phyloP scores from a whole-genome alignment of 495 filamentous ascomycete genomes.

The Tuber brumale region DNA sequence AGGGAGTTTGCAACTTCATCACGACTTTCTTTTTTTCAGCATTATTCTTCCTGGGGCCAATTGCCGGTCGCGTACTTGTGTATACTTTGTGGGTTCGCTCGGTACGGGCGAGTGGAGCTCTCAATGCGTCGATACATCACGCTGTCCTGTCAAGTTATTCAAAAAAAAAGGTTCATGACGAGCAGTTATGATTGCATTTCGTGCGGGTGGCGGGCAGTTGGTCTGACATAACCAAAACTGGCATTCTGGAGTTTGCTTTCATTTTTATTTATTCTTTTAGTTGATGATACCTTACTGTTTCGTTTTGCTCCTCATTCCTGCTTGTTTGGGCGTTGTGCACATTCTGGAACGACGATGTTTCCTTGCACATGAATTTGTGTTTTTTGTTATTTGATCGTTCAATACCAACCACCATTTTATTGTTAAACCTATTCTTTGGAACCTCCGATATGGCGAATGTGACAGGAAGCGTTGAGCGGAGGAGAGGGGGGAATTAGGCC shows the following conservation, averaged over 20 bases:
- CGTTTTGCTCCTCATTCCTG: constrained; percentile 14
- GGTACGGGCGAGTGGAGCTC: not conserved
- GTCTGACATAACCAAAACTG: constrained; percentile 15
- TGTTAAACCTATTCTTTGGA: not conserved
- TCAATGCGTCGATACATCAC: constrained; percentile 18
- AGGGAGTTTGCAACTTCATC: constrained; percentile 12
- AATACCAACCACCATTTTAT: not conserved
- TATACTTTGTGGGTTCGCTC: not conserved
- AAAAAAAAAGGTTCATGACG: not conserved
- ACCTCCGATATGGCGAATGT: not conserved
- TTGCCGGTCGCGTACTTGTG: constrained; percentile 7
- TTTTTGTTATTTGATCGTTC: constrained; percentile 18
- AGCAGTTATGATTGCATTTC: constrained; percentile 18
- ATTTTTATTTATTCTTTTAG: constrained; percentile 26
- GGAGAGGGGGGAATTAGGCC: not conserved
- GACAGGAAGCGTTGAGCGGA: not conserved
- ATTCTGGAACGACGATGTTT: constrained; percentile 41
- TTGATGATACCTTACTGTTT: constrained; percentile 17
- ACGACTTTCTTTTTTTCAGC: constrained; percentile 13
- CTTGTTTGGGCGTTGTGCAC: constrained; percentile 36
- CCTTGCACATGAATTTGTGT: constrained; percentile 39
- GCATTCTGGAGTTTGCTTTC: constrained; percentile 23
- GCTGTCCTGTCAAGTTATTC: constrained; percentile 12
- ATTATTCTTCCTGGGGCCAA: constrained; percentile 15
- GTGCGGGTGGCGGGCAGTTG: constrained; percentile 7